Conservation (phyloP, 192 early-diverging fungal species). For the Phlyctochytrium bullatum region DNA sequence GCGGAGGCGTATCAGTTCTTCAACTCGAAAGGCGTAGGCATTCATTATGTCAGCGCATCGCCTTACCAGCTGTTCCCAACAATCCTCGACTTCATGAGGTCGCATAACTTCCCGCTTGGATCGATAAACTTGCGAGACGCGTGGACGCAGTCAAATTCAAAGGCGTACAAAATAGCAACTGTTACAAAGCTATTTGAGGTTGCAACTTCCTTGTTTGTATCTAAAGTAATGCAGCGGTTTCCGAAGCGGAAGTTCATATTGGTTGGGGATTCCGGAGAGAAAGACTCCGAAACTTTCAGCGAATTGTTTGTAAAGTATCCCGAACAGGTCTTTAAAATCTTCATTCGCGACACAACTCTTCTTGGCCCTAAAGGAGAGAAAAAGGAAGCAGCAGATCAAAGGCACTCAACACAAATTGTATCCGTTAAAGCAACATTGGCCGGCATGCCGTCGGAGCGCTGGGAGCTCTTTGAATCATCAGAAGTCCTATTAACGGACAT, state of each 20-base stretch:
- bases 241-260: conserved; percentile 82
- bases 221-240: conserved; percentile 58
- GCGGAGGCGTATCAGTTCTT: conserved; percentile 61
- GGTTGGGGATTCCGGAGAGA: conserved; percentile 88
- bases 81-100: conserved; percentile 64
- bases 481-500: background rate
- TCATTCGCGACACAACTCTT: conserved; percentile 68
- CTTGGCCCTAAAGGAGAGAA: conserved; percentile 10
- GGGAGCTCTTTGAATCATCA: conserved; percentile 2
- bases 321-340: conserved; percentile 74
- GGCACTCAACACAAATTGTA: background rate
- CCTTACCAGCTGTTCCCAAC: conserved; percentile 80
- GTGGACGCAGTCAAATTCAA: conserved; percentile 22
- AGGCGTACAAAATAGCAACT: conserved; percentile 44
- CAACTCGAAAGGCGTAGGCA: conserved; percentile 53
- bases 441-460: background rate
- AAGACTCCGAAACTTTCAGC: conserved; percentile 81
- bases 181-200: conserved; percentile 60
- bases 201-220: conserved; percentile 4
- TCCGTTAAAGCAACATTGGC: background rate
- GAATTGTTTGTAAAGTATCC: conserved; percentile 62
- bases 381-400: background rate
- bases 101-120: conserved; percentile 75
- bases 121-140: conserved; percentile 58
- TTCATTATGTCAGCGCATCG: conserved; percentile 86